These are phyloP conservation scores for Fraxinus nigra DNA, from an alignment of 305 asterid species.

Conservation along the genomic window DNA sequence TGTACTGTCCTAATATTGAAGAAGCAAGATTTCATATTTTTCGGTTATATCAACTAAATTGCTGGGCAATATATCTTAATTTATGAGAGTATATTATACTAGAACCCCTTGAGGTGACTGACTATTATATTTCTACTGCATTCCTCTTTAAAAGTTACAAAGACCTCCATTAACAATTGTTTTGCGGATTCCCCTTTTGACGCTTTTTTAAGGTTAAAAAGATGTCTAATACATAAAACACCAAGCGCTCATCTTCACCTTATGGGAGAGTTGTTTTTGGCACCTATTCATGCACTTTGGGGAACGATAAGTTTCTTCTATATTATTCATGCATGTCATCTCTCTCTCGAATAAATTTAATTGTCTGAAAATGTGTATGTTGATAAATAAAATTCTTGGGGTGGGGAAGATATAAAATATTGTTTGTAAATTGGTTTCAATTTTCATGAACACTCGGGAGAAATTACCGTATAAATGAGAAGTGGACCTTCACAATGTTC, in stretches of 20 bases:
- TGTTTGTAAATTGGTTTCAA: neutral
- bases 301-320: neutral
- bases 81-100: neutral
- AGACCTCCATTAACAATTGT: neutral
- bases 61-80: neutral
- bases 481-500: neutral
- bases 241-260: neutral
- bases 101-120: neutral
- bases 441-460: neutral
- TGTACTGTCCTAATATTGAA: neutral
- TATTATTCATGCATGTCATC: conserved; percentile 1
- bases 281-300: neutral
- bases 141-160: neutral
- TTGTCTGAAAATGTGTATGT: neutral
- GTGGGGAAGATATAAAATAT: neutral
- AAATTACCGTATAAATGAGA: neutral
- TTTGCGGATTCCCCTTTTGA: neutral
- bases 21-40: neutral
- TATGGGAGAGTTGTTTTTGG: neutral
- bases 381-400: conserved; percentile 11
- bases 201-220: neutral
- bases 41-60: neutral
- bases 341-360: neutral
- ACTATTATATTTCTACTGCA: neutral
- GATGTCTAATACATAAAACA: neutral